Base-by-base conservation (phyloP, 768 basidiomycete genomes). In the Suillus sp. region DNA sequence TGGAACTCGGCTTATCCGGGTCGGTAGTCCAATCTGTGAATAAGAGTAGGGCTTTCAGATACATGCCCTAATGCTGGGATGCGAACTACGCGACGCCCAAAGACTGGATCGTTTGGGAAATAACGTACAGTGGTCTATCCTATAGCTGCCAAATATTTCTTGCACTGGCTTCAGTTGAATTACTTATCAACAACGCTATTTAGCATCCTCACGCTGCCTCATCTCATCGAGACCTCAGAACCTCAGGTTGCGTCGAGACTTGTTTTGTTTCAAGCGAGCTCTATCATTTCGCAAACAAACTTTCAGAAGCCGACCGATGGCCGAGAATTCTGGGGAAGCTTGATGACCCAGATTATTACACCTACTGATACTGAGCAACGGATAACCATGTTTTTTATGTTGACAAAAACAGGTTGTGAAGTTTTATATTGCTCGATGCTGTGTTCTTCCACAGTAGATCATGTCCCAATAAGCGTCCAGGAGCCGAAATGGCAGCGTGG, bases 61-160 rank as follows among this genome's bases (percentile, higher is more conserved):
- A 45, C 71, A 78, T 35, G 63, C 70, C 1, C 57, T 9, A 78
- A 75, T 51, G 78, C 77, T 4, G 77, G 71, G 14, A 56, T 71
- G 9, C 56, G 65, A 1, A 16, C 40, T 1, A 1, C 0, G 0
- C 40, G 60, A 1, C 78, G 78, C 45, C 38, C 65, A 20, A 62
- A 66, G 20, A 80, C 80, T 0, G 1, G 84, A 86, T 64, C 83
- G 80, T 4, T n/a, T 86, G 81, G 80, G 83, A 86, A 65, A 43
- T 68, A 42, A 72, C 66, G 84, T 84, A 65, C 25, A 70, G 67
- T n/a, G 37, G 22, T 11, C 27, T 1, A 20, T 25, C 13, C 25
- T 25, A 16, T 30, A 16, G 3, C 20, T 42, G 11, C n/a, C 16
- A 59, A 32, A 5, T 10, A 43, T 47, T 62, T 38, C 30, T 27